Evolutionary conservation across 1,139 yeast species (phyloP).

Genomic region (Suhomyces atakaporum): DNA sequence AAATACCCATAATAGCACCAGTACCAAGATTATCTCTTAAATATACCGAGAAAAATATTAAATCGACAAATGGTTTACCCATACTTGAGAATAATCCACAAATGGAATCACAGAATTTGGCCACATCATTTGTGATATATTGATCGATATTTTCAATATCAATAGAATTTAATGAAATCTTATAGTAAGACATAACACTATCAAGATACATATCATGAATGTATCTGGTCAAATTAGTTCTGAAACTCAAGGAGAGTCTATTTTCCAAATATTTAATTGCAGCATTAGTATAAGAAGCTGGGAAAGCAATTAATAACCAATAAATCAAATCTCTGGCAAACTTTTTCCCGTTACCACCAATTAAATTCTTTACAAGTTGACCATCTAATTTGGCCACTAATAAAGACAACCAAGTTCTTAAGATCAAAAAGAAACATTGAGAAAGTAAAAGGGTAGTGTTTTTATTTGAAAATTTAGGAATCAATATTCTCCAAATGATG

Average conservation of each 20-base stretch:
- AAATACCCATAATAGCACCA: constrained; percentile 79
- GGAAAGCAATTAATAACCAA: constrained; percentile 90
- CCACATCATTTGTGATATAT: constrained; percentile 83
- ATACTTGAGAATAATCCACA: constrained; percentile 83
- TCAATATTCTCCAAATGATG: constrained; percentile 79
- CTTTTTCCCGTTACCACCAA: constrained; percentile 76
- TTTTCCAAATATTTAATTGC: constrained; percentile 82
- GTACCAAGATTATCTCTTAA: constrained; percentile 84
- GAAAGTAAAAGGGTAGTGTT: constrained; percentile 66
- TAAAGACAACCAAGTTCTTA: constrained; percentile 86
- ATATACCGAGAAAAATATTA: constrained; percentile 84
- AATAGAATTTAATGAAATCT: constrained; percentile 53
- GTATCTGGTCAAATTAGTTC: constrained; percentile 82
- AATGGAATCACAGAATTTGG: constrained; percentile 78
- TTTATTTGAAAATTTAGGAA: constrained; percentile 71
- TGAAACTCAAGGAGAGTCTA: constrained; percentile 76
- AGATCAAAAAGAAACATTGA: constrained; percentile 73
- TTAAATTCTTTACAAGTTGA: constrained; percentile 85
- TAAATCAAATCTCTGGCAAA: constrained; percentile 76
- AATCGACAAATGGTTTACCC: constrained; percentile 89
- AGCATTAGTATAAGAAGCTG: constrained; percentile 91
- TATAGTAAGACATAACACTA: constrained; percentile 78
- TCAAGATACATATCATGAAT: constrained; percentile 90
- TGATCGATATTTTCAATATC: constrained; percentile 60
- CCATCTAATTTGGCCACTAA: constrained; percentile 90